Conservation (phyloP, 169 alveolate species). For the Cryptosporidium muris region DNA sequence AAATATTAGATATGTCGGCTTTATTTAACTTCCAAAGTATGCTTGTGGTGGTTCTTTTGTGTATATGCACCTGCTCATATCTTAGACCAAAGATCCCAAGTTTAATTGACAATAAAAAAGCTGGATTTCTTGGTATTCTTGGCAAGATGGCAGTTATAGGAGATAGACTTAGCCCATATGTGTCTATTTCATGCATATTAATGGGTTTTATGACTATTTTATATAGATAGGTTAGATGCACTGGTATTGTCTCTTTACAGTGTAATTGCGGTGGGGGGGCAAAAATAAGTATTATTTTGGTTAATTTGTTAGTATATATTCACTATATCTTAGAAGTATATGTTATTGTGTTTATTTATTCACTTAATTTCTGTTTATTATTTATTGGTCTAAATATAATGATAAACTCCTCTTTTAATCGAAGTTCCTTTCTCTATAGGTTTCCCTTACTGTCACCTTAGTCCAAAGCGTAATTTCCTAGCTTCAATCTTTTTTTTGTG, state of each 20-base stretch:
- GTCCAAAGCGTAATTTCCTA: slow-evolving; percentile 58
- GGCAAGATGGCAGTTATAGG: slow-evolving; percentile 96
- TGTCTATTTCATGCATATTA: slow-evolving; percentile 85
- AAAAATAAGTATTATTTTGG: background rate
- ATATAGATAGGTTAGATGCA: slow-evolving; percentile 13
- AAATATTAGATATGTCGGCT: slow-evolving; percentile 87
- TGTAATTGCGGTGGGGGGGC: background rate
- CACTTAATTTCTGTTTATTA: background rate
- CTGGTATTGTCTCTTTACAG: background rate
- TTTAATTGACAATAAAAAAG: slow-evolving; percentile 83
- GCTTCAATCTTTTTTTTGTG: slow-evolving; percentile 59
- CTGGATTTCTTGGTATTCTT: slow-evolving; percentile 92
- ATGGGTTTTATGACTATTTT: slow-evolving; percentile 88
- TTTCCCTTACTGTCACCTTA: background rate
- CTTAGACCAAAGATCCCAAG: slow-evolving; percentile 89
- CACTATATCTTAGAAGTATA: background rate
- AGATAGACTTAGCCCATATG: slow-evolving; percentile 93
- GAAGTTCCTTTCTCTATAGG: background rate
- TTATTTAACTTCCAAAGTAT: slow-evolving; percentile 91
- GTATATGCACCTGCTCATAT: slow-evolving; percentile 94
- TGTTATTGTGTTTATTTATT: background rate
- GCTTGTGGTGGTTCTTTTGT: slow-evolving; percentile 86
- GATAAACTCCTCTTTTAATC: background rate
- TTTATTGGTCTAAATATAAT: background rate
- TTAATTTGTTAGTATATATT: background rate